Base-by-base conservation (phyloP, 1,284 basidiomycete species). In the Chondrostereum purpureum region DNA sequence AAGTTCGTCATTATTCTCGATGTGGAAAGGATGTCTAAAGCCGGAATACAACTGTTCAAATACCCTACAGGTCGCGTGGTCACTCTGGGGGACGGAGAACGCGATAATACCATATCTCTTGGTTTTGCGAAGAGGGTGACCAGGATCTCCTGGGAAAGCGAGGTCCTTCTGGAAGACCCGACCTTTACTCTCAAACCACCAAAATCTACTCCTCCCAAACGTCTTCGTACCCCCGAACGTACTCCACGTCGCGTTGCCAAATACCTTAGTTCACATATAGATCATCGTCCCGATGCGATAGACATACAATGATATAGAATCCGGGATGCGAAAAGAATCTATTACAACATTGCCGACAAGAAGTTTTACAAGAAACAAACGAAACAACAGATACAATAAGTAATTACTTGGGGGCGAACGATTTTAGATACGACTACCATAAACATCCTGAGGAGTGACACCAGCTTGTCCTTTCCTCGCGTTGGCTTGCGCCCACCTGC, bases 401-500 rank as follows among this genome's bases (percentile, higher is more conserved):
- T n/a, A n/a, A n/a, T n/a, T n/a, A n/a, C n/a, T n/a, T n/a, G n/a
- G n/a, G n/a, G n/a, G n/a, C n/a, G n/a, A n/a, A n/a, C n/a, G n/a
- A n/a, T n/a, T n/a, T 62, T 58, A 74, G 39, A 63, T 60, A 31
- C 76, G 73, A 55, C 72, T 74, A 54, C 81, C 78, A 61, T 92
- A 90, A 27, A 89, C 88, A 60, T 89, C 86, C 60, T 86, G 74
- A 52, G 87, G 75, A 16, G 70, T 62, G 50, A 91, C 83, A 40
- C 90, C 88, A 43, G 74, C 79, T 60, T 89, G 85, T 18, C 88
- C 88, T 62, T 85, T 88, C 63, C 80, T 79, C 56, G 82, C 77
- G 69, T 92, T 92, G 45, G 86, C 81, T 58, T 88, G 83, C 3
- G 87, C 88, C 87, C 87, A 90, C 57, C 86, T 88, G 50, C n/a